Percentiles rank a stretch among this genome's conserved stretches.
phyloP scores from a whole-genome alignment of 2,329 filamentous ascomycete species.

The Hansfordia pulvinata region DNA sequence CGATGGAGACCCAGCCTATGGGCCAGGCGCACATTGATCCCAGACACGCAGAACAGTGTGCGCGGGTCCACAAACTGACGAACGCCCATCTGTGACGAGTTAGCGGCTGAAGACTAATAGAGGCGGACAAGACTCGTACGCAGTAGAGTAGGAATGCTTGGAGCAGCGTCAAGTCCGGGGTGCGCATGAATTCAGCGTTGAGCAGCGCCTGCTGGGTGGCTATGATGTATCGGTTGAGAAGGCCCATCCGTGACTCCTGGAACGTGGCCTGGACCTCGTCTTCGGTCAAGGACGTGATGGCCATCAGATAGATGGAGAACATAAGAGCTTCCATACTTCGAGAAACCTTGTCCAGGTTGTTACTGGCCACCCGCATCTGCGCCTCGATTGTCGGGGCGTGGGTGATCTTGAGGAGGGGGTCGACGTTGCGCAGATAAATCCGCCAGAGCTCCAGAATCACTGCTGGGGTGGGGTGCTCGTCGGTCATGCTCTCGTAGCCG shows the following conservation, averaged over 20 bases:
- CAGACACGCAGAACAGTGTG: conserved; percentile 46
- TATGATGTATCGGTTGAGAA: conserved; percentile 38
- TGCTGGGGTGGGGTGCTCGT: conserved; percentile 37
- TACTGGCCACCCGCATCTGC: conserved; percentile 49
- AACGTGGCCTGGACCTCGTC: conserved; percentile 37
- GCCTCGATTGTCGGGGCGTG: conserved; percentile 52
- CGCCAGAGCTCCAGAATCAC: conserved; percentile 56
- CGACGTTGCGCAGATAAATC: conserved; percentile 55
- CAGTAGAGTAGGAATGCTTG: conserved; percentile 57
- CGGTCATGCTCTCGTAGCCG: conserved; percentile 25
- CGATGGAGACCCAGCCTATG: conserved; percentile 56
- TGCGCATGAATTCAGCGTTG: conserved; percentile 53
- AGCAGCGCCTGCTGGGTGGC: conserved; percentile 52
- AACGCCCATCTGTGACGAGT: conserved; percentile 33
- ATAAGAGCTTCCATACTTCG: conserved; percentile 51
- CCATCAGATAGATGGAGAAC: conserved; percentile 51
- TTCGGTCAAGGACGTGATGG: conserved; percentile 43
- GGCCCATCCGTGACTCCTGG: conserved; percentile 32
- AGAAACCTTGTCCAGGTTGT: conserved; percentile 37
- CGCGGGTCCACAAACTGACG: conserved; percentile 46
- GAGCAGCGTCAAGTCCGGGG: conserved; percentile 48
- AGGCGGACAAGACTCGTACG: conserved; percentile 36
- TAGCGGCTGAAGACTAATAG: no score
- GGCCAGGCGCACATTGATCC: conserved; percentile 52
- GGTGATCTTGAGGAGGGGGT: conserved; percentile 54